Base-by-base conservation (phyloP, 352 stramenopile species). In the Phytophthora aleatoria region DNA sequence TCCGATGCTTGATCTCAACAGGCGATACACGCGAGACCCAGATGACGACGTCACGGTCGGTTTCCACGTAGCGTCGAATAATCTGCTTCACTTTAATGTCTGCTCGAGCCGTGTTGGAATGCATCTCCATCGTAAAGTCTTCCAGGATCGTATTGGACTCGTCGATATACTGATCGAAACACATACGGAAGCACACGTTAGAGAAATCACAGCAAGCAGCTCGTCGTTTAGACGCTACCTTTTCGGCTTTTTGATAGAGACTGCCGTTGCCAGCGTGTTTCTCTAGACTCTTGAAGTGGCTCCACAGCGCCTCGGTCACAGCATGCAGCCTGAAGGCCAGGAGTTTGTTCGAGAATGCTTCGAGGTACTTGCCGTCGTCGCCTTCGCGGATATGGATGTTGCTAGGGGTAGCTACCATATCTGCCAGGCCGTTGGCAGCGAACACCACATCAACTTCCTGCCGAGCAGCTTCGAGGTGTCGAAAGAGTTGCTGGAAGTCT, bases 41-140 rank as follows among this genome's bases (percentile, higher is more conserved):
- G 9, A 73, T 57, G 30, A 76, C 59, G 41, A 76, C 16, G 36
- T 67, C 64, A 6, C 69, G 64, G 16, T 70, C 54, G 2, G 47
- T 31, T 61, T 70, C 62, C 20, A 70, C 62, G 27, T 70, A 70
- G 3, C 55, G 69, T 7, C 60, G 51, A n/a, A 73, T 48, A 8
- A 76, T 45, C 30, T 76, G 64, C 15, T 64, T 64, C 1, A 71
- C 48, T 4, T 51, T 73, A 57, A 87, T 82, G 33, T 81, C 63
- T 13, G 73, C 76, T 3, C 67, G 64, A 16, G 69, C 86, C 52
- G 61, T 77, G 58, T 83, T 85, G 10, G 64, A 77, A 12, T 75
- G 56, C 45, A 87, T 49, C 62, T 90, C 81, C n/a, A 85, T 54
- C 20, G 77, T 77, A 55, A 85, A 83, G 53, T 77, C 68, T 50